Base-by-base conservation (phyloP, 345 rosid species). In the Sapria himalayana region DNA sequence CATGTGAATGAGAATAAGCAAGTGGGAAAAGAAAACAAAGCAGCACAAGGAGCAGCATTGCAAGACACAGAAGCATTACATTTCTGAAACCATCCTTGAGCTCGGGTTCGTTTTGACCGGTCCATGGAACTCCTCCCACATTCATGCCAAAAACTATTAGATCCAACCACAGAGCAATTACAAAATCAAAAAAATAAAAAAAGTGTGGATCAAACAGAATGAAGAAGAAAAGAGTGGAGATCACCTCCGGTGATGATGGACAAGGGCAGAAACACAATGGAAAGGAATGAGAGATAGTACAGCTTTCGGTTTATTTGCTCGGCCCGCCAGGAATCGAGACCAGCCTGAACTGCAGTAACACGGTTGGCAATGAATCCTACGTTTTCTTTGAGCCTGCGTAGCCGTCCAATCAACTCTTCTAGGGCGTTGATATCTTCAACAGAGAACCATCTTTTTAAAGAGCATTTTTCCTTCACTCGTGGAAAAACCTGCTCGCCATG, bases 51-150 rank as follows among this genome's bases (percentile, higher is more conserved):
- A 58, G 21, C 37, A 84, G 46, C 74, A 66, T 71, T 33, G 39
- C 84, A 6, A 67, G 33, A 21, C 93, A 91, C 0, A 91, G 52
- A 48, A 84, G 20, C 79, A 91, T 71, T 4, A 91, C 99, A 21
- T 91, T 91, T 41, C 72, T 71, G 52, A 91, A 91, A 37, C 99
- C 95, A 1, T 77, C 72, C 45, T 68, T 49, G 6, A 74, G 21
- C 24, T 43, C 60, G 0, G 92, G 93, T 22, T 73, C 49, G 16
- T 45, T 62, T 47, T 84, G 99, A 39, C 62, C 72, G 0, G 99
- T 91, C 99, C 99, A 91, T 16, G 95, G 99, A 62, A 91, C 95
- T 47, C 99, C 99, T 33, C 99, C 99, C 46, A 91, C 99, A 7
- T 91, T 91, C 99, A 91, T 86, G 48, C 95, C 99, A 31, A 91